Base-by-base conservation (phyloP, 1,284 basidiomycete genomes). In the Xerocomus amazonicus region DNA sequence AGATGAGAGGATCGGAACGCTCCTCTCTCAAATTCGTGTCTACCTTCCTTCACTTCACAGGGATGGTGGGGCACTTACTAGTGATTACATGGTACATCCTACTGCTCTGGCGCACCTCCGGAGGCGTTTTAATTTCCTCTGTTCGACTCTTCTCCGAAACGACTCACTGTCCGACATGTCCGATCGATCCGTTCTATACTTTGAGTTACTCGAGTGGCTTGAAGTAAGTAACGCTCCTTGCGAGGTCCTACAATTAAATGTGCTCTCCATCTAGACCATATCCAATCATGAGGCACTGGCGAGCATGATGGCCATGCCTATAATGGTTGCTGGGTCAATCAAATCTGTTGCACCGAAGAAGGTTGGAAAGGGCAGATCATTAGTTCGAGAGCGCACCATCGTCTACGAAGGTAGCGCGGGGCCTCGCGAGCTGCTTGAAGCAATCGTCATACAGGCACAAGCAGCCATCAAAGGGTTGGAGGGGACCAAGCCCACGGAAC, bases 291-390 rank as follows among this genome's bases (percentile, higher is more conserved):
- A 95, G 73, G 85, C 90, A 4, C 70, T 95, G 27, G 90, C 91
- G 3, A 90, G 87, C 57, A 93, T 95, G 88, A 90, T 96, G 81
- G 92, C 88, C 1, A 95, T 94, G 91, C 92, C 92, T 2, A 92
- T 92, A 63, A 95, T 95, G 92, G 82, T 87, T 3, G 78, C 81
- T 17, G 71, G 78, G 4, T 84, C 84, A n/a, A 77, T 83, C 28
- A 87, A 85, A 63, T 72, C 77, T 4, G 70, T 83, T 12, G 72
- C 73, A 12, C 72, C 79, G 6, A 82, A 78, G 71, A 81, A 76
- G 51, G 60, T 72, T 14, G 63, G 68, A 7, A 75, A 71, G 50
- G 65, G 69, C 36, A 74, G 71, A 48, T 68, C 75, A 6, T 73
- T 76, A 7, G 74, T 82, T 40, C 81, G 87, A 41, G 89, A 91